Evolutionary conservation across 2,329 filamentous ascomycete species (phyloP).

Genomic region (Aspergillus tubingensis): DNA sequence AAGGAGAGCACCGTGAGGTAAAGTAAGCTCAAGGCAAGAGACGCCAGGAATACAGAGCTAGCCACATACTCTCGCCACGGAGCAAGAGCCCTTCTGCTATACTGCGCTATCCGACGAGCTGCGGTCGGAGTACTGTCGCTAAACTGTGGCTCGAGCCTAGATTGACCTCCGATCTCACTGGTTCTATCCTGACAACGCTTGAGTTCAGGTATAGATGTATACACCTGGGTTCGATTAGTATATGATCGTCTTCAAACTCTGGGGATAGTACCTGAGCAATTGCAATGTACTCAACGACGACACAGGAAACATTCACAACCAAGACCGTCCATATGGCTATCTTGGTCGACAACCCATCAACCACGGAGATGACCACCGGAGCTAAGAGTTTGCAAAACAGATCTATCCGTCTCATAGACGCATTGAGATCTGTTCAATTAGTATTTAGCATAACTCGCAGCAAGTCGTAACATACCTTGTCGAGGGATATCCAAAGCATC

Average conservation of each 20-base stretch:
- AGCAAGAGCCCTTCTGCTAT: slow-evolving; percentile 10
- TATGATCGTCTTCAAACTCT: neutral
- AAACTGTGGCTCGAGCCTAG: neutral
- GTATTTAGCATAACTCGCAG: neutral
- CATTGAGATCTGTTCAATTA: slow-evolving; percentile 45
- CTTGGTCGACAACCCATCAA: slow-evolving; percentile 48
- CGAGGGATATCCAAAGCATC: slow-evolving; percentile 39
- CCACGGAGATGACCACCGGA: slow-evolving; percentile 53
- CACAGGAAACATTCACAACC: slow-evolving; percentile 45
- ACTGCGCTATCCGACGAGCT: slow-evolving; percentile 18
- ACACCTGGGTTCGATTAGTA: slow-evolving; percentile 16
- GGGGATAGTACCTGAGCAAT: slow-evolving; percentile 36
- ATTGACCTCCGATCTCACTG: neutral
- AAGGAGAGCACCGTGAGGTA: slow-evolving; percentile 60
- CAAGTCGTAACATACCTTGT: slow-evolving; percentile 38
- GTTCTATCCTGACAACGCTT: slow-evolving; percentile 6
- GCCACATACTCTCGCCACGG: slow-evolving; percentile 33
- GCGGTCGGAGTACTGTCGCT: neutral
- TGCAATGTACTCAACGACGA: slow-evolving; percentile 44
- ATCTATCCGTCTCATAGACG: slow-evolving; percentile 60
- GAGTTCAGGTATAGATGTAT: slow-evolving; percentile 24
- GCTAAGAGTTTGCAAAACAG: slow-evolving; percentile 59
- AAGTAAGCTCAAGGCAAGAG: slow-evolving; percentile 53
- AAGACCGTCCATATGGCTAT: slow-evolving; percentile 52
- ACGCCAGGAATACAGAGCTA: slow-evolving; percentile 45